phyloP scores from a whole-genome alignment of 441 rosid species.

The Viola pubescens region DNA sequence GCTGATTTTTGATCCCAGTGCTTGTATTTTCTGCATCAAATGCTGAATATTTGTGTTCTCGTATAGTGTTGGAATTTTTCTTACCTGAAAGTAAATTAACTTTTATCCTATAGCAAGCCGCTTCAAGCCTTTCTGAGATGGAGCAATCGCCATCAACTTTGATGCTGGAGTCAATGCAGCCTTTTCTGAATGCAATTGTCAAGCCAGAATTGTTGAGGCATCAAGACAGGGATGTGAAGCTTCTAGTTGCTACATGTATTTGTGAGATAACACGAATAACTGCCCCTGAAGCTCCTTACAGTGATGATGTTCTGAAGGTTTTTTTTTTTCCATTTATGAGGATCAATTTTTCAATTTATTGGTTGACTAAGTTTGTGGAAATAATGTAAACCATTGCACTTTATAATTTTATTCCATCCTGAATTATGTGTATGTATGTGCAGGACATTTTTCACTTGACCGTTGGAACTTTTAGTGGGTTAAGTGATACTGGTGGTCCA shows the following conservation, averaged over 20 bases:
- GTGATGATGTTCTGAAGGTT: slow-evolving; percentile 86
- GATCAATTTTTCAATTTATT: slow-evolving; percentile 2
- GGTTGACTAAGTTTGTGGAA: slow-evolving; percentile 1
- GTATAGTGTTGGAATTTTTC: slow-evolving; percentile 1
- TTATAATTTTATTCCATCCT: slow-evolving; percentile 18
- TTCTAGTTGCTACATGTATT: slow-evolving; percentile 92
- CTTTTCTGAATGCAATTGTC: slow-evolving; percentile 75
- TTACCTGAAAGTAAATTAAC: slow-evolving; percentile 12
- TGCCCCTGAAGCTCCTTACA: slow-evolving; percentile 99
- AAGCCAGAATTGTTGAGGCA: slow-evolving; percentile 83
- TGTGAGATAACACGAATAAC: slow-evolving; percentile 97
- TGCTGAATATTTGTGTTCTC: slow-evolving; percentile 7
- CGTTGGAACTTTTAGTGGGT: slow-evolving; percentile 62
- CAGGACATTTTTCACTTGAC: slow-evolving; percentile 44
- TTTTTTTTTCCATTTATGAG: slow-evolving; percentile 12
- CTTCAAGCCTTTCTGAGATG: slow-evolving; percentile 75
- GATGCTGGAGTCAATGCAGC: slow-evolving; percentile 70
- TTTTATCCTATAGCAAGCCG: slow-evolving; percentile 71
- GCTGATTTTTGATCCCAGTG: slow-evolving; percentile 3
- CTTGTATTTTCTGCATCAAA: not conserved
- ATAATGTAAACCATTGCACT: not conserved
- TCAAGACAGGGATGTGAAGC: slow-evolving; percentile 94
- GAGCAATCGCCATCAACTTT: slow-evolving; percentile 76
- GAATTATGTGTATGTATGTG: slow-evolving; percentile 19
- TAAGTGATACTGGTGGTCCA: slow-evolving; percentile 61